phyloP scores from a whole-genome alignment of 2,329 filamentous ascomycete species.

The Epichloe glyceriae region DNA sequence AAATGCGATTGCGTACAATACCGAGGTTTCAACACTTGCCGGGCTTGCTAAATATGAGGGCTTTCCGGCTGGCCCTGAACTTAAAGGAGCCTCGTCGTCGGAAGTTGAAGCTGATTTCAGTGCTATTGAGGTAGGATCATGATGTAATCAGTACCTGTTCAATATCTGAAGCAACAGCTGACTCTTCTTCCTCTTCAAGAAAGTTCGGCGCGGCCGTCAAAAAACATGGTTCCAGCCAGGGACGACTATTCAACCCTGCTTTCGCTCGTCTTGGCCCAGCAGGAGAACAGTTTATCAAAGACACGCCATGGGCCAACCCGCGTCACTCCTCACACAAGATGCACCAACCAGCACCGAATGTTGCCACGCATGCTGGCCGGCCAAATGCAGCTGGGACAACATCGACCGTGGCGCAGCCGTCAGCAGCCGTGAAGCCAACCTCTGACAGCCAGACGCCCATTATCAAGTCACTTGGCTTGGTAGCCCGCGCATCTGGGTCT shows the following conservation, averaged over 20 bases:
- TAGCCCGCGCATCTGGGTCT: constrained; percentile 24
- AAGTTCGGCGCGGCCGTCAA: constrained; percentile 20
- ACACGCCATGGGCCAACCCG: constrained; percentile 86
- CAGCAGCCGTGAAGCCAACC: constrained; percentile 13
- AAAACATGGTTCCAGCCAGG: constrained; percentile 27
- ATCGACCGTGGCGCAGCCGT: constrained; percentile 2
- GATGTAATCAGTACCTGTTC: not conserved
- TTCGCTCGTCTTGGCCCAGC: constrained; percentile 47
- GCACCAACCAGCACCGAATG: constrained; percentile 23
- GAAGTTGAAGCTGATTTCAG: constrained; percentile 81
- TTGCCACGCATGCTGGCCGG: constrained; percentile 7
- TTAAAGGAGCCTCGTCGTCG: constrained; percentile 55
- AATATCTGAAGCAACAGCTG: constrained; percentile 5
- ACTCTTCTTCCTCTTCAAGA: constrained; percentile 16
- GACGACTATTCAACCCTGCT: constrained; percentile 35
- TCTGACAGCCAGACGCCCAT: constrained; percentile 12
- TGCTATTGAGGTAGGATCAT: constrained; percentile 60
- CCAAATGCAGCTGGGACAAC: not conserved
- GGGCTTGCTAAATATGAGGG: constrained; percentile 91
- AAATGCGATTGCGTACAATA: constrained; percentile 85
- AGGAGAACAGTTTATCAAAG: constrained; percentile 76
- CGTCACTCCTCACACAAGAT: constrained; percentile 59
- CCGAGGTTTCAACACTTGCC: constrained; percentile 81
- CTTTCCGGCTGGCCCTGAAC: constrained; percentile 85
- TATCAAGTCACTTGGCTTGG: constrained; percentile 15